phyloP scores from a whole-genome alignment of 805 yeast genomes.

The Candida hispaniensis region DNA sequence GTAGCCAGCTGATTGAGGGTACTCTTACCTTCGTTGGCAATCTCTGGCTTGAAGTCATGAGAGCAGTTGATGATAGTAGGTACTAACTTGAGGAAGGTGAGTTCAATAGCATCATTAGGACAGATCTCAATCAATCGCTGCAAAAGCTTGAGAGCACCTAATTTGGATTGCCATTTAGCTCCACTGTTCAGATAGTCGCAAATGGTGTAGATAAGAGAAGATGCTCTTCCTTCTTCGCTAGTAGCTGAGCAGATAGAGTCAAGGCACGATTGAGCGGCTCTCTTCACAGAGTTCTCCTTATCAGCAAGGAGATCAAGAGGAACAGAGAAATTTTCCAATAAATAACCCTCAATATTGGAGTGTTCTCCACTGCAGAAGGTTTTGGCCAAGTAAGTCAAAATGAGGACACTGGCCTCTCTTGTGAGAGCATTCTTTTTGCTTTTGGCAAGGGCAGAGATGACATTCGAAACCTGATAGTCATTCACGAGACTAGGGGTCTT shows the following conservation, averaged over 20 bases:
- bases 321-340: constrained; percentile 49
- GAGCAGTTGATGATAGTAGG: constrained; percentile 83
- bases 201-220: constrained; percentile 54
- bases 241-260: constrained; percentile 59
- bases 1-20: constrained; percentile 62
- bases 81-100: constrained; percentile 63
- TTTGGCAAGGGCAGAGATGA: constrained; percentile 55
- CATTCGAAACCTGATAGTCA: constrained; percentile 57
- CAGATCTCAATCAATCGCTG: constrained; percentile 69
- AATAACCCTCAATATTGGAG: constrained; percentile 64
- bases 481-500: constrained; percentile 40
- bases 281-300: constrained; percentile 74
- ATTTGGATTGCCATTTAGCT: constrained; percentile 88
- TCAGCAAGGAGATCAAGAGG: constrained; percentile 71
- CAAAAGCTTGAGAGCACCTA: constrained; percentile 63
- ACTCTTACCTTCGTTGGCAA: constrained; percentile 72
- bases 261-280: constrained; percentile 73
- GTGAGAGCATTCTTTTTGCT: constrained; percentile 62
- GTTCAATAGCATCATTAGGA: constrained; percentile 76
- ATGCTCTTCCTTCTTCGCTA: constrained; percentile 68
- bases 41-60: constrained; percentile 93
- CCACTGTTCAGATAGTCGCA: constrained; percentile 59
- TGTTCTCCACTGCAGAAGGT: constrained; percentile 44
- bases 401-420: constrained; percentile 64
- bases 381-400: constrained; percentile 48